Conservation (phyloP, 768 basidiomycete species). For the Cyathus striatus region DNA sequence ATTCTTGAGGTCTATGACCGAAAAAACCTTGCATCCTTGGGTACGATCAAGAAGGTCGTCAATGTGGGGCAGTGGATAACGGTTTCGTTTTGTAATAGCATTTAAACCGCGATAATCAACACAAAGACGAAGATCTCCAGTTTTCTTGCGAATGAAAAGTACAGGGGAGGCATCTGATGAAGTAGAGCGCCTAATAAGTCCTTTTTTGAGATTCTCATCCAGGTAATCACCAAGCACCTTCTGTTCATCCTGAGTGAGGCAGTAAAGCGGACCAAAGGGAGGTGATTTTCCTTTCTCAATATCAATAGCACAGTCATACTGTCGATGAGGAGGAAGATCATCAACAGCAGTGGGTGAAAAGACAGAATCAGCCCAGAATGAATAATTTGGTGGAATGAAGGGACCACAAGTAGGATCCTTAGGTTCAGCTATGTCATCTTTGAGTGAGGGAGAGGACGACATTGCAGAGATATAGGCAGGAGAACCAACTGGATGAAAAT, state of each 20-base stretch:
- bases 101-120: conserved; percentile 30
- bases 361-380: conserved; percentile 16
- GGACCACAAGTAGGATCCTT: conserved; percentile 2
- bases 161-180: conserved; percentile 24
- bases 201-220: conserved; percentile 27
- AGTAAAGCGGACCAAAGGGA: conserved; percentile 29
- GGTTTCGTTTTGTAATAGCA: conserved; percentile 10
- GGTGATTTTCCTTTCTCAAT: conserved; percentile 24
- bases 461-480: conserved; percentile 10
- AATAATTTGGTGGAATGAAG: conserved; percentile 20
- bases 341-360: conserved; percentile 17
- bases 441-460: conserved; percentile 2
- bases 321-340: conserved; percentile 24
- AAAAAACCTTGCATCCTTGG: conserved; percentile 20
- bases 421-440: conserved; percentile 1
- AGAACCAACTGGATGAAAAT: conserved; percentile 7
- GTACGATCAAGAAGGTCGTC: conserved; percentile 23
- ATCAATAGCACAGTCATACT: conserved; percentile 28
- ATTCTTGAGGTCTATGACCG: conserved; percentile 29
- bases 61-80: conserved; percentile 22
- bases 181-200: conserved; percentile 26
- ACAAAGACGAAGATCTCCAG: conserved; percentile 24
- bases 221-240: conserved; percentile 27
- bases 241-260: conserved; percentile 22
- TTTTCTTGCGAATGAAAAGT: conserved; percentile 27